These are phyloP conservation scores for Inga oerstediana DNA, from an alignment of 306 rosid genomes.

Conservation along the genomic window DNA sequence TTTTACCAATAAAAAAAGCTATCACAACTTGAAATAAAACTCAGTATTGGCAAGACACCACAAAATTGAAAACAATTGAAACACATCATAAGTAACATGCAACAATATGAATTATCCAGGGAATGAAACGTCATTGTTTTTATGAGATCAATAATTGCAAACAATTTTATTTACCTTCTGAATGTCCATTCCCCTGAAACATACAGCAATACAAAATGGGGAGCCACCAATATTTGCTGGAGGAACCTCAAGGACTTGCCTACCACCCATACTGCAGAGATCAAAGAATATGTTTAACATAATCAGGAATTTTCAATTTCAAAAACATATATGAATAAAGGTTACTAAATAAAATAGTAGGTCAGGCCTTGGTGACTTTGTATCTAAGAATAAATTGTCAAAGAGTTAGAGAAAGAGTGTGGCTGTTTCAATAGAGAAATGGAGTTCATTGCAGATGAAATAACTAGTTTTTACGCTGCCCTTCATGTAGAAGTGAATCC, in stretches of 20 bases:
- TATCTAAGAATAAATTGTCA: not conserved
- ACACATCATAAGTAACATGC: not conserved
- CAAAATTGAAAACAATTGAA: not conserved
- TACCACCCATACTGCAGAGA: slow-evolving; percentile 21
- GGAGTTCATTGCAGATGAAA: not conserved
- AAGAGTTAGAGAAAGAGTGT: not conserved
- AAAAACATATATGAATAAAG: not conserved
- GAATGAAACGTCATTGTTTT: not conserved
- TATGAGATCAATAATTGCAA: not conserved
- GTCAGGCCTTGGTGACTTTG: not conserved
- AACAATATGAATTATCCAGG: not conserved
- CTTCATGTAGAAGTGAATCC: not conserved
- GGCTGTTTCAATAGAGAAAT: not conserved
- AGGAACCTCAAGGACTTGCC: slow-evolving; percentile 21
- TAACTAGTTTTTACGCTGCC: not conserved
- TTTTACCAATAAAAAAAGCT: slow-evolving; percentile 21
- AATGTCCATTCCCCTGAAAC: slow-evolving; percentile 18
- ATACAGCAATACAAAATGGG: slow-evolving; percentile 19
- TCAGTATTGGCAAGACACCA: not conserved
- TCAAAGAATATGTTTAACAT: slow-evolving; percentile 30
- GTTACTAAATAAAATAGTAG: not conserved
- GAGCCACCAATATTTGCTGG: slow-evolving; percentile 16
- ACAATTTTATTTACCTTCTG: slow-evolving; percentile 9
- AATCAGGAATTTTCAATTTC: not conserved
- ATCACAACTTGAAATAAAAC: not conserved